Evolutionary conservation across 345 rosid species (phyloP).

Genomic region (Linum lewisii): DNA sequence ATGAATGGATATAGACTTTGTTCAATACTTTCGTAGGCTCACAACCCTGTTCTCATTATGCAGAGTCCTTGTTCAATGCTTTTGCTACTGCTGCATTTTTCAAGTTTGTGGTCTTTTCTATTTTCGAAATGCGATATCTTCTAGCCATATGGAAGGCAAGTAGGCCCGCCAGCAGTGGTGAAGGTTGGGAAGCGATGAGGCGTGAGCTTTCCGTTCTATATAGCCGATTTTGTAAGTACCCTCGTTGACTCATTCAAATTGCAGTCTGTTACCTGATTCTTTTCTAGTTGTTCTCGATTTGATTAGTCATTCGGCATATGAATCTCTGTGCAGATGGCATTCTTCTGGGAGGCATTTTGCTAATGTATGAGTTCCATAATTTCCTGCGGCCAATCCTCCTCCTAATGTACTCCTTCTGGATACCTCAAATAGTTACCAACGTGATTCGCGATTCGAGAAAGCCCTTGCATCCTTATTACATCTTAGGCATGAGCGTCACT

Average conservation of each 20-base stretch:
- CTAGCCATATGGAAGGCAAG: constrained; percentile 97
- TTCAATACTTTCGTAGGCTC: not conserved
- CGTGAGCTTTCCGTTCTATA: constrained; percentile 88
- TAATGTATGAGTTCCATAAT: constrained; percentile 88
- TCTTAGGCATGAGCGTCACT: constrained; percentile 81
- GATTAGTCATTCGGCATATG: not conserved
- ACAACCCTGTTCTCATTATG: constrained; percentile 14
- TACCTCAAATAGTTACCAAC: constrained; percentile 82
- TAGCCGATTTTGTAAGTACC: constrained; percentile 92
- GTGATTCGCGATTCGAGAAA: constrained; percentile 87
- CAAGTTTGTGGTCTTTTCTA: constrained; percentile 97
- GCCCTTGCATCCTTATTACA: constrained; percentile 89
- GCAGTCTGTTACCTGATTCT: too few species aligned
- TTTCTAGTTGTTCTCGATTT: constrained; percentile 6
- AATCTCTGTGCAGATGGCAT: constrained; percentile 67
- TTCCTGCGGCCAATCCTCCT: constrained; percentile 69
- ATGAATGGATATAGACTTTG: not conserved
- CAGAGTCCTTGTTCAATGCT: constrained; percentile 96
- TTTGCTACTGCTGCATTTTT: constrained; percentile 98
- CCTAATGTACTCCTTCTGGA: constrained; percentile 86
- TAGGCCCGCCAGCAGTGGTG: constrained; percentile 77
- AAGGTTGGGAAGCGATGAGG: constrained; percentile 98
- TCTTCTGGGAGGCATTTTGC: constrained; percentile 92
- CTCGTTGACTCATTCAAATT: constrained; percentile 3
- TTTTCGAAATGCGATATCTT: constrained; percentile 98